Base-by-base conservation (phyloP, 768 basidiomycete genomes). In the Lactarius psammicola region DNA sequence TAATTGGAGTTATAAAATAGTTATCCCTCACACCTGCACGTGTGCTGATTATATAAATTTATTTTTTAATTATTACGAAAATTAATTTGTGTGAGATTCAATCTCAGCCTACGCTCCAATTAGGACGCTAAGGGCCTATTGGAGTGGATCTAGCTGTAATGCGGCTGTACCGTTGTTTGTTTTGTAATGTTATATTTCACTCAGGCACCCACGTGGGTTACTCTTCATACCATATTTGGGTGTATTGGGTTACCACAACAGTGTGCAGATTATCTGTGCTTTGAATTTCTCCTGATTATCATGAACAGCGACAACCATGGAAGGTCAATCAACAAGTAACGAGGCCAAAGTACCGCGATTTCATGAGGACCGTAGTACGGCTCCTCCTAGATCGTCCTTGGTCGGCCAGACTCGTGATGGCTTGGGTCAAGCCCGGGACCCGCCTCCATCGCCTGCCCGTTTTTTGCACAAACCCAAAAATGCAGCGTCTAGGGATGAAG, bases 151-250 rank as follows among this genome's bases (percentile, higher is more conserved):
- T n/a, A n/a, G n/a, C n/a, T n/a, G n/a, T n/a, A 34, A 15, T 38
- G 36, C 33, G 33, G 33, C 7, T 34, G 33, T 34, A 38, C 36
- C 36, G 15, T 38, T 38, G 36, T 36, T 36, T 36, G 36, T 38
- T 38, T 38, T 38, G 36, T 38, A 38, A 15, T 38, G 36, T 38
- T 38, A 15, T n/a, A n/a, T n/a, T 31, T 6, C 56, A 30, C 20
- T 30, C 30, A 56, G 55, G 28, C 55, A 56, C 55, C 46, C 55
- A 65, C 64, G 64, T 65, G 64, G 33, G 34, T 33, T 34, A 26
- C 30, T 26, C 8, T 38, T n/a, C 3, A 59, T 58, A 34, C 64
- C 58, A 42, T 49, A 59, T 64, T 58, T 59, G 42, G 54, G 57
- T 44, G 17, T 31, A 36, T 36, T 42, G 28, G 58, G 51, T 40